Evolutionary conservation across 1,139 yeast genomes (phyloP), one percentile per base, ranked within the genome.

Genomic region (Spencermartinsiella ligniputridi): DNA sequence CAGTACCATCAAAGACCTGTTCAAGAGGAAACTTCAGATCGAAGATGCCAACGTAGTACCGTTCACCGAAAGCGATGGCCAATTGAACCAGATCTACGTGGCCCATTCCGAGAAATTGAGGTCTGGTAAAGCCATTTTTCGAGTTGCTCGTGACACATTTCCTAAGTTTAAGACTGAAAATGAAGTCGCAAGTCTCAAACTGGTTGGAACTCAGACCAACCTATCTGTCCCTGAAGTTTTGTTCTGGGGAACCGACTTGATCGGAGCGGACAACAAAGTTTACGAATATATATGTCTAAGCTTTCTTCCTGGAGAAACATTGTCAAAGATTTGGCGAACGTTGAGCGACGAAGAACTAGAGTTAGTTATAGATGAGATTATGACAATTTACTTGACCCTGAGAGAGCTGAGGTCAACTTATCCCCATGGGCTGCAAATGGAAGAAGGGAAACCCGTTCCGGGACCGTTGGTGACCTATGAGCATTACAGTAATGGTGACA

Each of bases 201-300:
- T 13, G 12, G 34, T 38, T 4, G 9, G n/a, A 18, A 5, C 21
- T 5, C 9, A 30, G 5, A 38, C 41, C 6, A 17, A 9, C 12
- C 34, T 38, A 9, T 25, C 41, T 17, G 41, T 38, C 18, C 41
- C 41, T 5, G 27, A 20, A n/a, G 32, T 25, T 17, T 17, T 38
- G 4, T 38, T 38, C 25, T 38, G 41, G 36, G 29, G 29, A 16
- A 24, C 15, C 11, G 34, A 22, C 12, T 24, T 19, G 22, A 33
- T 15, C 5, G 22, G 36, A 16, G n/a, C 17, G 6, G 41, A 38
- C 34, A 27, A 27, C 32, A 27, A 27, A 27, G 5, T 5, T 5
- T 20, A 16, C 17, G 41, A 38, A 18, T 38, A 38, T 20, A 29
- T 25, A 6, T 38, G 41, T 18, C 8, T 12, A 4, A 12, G 15